Conservation (phyloP, 495 filamentous ascomycete species). For the Aspergillus olivimuriae region DNA sequence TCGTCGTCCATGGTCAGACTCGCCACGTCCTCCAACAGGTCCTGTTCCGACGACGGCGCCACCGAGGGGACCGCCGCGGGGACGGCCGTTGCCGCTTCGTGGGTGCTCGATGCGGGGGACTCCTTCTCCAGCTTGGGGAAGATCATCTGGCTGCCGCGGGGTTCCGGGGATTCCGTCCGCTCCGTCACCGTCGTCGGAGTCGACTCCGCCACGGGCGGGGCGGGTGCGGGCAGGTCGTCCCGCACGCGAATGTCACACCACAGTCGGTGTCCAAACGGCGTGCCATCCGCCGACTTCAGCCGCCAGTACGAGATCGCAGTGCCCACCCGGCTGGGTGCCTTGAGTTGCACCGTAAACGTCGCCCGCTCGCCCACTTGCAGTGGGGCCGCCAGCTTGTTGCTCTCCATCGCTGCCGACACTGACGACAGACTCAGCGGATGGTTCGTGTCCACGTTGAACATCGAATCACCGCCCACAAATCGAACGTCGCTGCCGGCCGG, state of each 20-base stretch:
- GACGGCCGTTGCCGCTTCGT: conserved; percentile 44
- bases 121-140: conserved; percentile 97
- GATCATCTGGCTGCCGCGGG: conserved; percentile 68
- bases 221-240: conserved; percentile 12
- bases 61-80: conserved; percentile 27
- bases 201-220: neutral
- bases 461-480: conserved; percentile 88
- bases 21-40: conserved; percentile 62
- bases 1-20: conserved; percentile 56
- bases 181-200: neutral
- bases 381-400: conserved; percentile 64
- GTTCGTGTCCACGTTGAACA: conserved; percentile 77
- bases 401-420: conserved; percentile 68
- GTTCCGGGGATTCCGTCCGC: neutral
- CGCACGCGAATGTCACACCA: conserved; percentile 88
- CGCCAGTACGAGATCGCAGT: conserved; percentile 94
- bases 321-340: conserved; percentile 65
- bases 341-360: conserved; percentile 78
- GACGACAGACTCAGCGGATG: conserved; percentile 69
- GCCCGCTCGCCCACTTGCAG: conserved; percentile 66
- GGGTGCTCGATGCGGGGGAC: conserved; percentile 73
- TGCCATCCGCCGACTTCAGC: conserved; percentile 72
- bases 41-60: conserved; percentile 41
- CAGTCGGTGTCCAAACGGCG: conserved; percentile 81
- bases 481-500: conserved; percentile 85